Base-by-base conservation (phyloP, 2,329 filamentous ascomycete genomes). In the Pseudogymnoascus sp. region DNA sequence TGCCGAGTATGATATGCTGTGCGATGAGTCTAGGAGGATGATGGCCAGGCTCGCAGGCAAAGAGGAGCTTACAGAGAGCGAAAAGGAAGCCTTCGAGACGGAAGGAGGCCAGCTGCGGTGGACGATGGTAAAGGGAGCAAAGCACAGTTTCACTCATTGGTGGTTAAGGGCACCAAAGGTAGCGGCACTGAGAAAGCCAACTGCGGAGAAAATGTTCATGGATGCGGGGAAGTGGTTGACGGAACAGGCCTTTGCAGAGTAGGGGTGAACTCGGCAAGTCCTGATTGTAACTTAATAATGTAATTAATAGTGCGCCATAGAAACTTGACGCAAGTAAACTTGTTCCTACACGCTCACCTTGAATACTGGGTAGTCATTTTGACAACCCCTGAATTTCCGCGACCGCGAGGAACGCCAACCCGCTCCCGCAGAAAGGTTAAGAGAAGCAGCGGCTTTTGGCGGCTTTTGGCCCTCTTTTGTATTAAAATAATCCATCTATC, bases 1-100 rank as follows among this genome's bases (percentile, higher is more conserved):
- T 25, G 69, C 67, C 58, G 68, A 69, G 58, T 64, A 67, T 39
- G 69, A 71, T 64, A 27, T 70, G 58, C 63, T 71, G 10, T 69
- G 68, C 33, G 59, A 63, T 15, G 67, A 67, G 36, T 60, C 68
- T 12, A 62, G 67, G 48, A 52, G 7, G 42, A 64, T 62, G 67
- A 64, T 35, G 39, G 27, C 48, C 60, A 60, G 39, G 61, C 59
- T 48, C 39, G 64, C 37, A 61, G 65, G 59, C 31, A 35, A 60
- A 21, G 31, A 61, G 13, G 63, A 55, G 45, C 45, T 55, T 55
- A 55, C 45, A 4, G 45, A 55, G 27, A 33, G 9, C 18, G 45
- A 55, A 18, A 55, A 55, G 27, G n/a, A 12, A 12, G 27, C n/a
- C 8, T 55, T 55, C 4, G 45, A 55, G 45, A 55, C 27, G 45